A percentile compares a stretch with the other conserved stretches of the same genome.
These are phyloP conservation scores for Pseudogymnoascus sp. DNA, from an alignment of 2,329 filamentous ascomycete species.

Conservation along the genomic window DNA sequence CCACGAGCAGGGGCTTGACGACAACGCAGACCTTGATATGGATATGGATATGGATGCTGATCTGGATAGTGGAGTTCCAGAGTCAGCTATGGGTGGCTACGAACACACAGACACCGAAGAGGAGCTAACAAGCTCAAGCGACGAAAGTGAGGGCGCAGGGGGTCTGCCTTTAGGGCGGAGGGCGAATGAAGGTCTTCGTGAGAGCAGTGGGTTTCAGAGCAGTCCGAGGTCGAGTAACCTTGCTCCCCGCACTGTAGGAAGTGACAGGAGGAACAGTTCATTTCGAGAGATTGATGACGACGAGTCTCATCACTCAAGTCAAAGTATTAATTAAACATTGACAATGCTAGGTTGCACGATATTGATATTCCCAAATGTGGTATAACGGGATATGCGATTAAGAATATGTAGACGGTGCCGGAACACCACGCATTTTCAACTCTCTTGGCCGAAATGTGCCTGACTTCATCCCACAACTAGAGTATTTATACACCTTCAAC, in stretches of 20 bases:
- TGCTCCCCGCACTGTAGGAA: neutral
- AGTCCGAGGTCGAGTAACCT: constrained; percentile 1
- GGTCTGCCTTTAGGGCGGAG: neutral
- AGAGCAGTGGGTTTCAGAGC: neutral
- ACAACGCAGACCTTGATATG: constrained; percentile 25
- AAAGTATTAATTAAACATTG: neutral
- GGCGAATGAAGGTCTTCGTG: neutral
- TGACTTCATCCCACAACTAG: neutral
- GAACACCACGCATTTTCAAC: neutral
- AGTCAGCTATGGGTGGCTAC: constrained; percentile 53
- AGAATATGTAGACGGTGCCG: neutral
- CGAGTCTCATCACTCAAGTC: neutral
- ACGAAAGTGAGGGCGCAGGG: constrained; percentile 31
- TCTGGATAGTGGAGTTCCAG: constrained; percentile 63
- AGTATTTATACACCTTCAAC: constrained; percentile 7
- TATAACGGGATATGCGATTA: neutral
- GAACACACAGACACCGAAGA: constrained; percentile 72
- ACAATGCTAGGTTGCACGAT: neutral
- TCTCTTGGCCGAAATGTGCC: neutral
- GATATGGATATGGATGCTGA: constrained; percentile 58
- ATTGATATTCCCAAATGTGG: neutral
- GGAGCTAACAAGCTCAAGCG: constrained; percentile 45
- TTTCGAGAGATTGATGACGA: neutral
- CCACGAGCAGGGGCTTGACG: constrained; percentile 26
- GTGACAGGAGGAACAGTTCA: neutral